phyloP scores from a whole-genome alignment of 495 filamentous ascomycete species.

The Amphirosellinia nigrospora region DNA sequence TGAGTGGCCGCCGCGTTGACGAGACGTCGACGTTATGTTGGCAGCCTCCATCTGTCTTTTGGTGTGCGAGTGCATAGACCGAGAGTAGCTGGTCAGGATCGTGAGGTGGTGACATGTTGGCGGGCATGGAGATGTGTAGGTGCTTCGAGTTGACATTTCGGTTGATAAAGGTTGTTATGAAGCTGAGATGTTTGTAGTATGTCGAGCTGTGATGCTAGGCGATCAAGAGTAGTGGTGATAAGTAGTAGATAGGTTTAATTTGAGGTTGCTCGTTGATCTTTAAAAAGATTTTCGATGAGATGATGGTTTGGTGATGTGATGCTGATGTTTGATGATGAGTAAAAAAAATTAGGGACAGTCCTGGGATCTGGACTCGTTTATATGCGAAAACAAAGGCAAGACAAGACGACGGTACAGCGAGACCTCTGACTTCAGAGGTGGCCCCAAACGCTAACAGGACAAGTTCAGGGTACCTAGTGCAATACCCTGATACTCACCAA shows the following conservation, averaged over 20 bases:
- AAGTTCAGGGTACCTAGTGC: not conserved
- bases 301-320: not conserved
- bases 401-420: not conserved
- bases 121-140: constrained; percentile 41
- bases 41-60: constrained; percentile 59
- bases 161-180: constrained; percentile 11
- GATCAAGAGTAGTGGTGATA: not conserved
- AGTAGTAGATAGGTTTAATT: not conserved
- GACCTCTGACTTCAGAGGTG: constrained; percentile 9
- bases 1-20: constrained; percentile 25
- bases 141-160: constrained; percentile 46
- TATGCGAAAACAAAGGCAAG: constrained; percentile 10
- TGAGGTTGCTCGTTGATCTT: not conserved
- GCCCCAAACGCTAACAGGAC: not conserved
- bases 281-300: not conserved
- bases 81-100: constrained; percentile 52
- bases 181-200: not conserved
- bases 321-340: not conserved
- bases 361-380: constrained; percentile 13
- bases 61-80: constrained; percentile 58
- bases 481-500: constrained; percentile 4
- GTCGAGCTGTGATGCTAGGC: not conserved
- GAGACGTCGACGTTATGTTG: constrained; percentile 36
- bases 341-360: not conserved
- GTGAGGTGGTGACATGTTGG: constrained; percentile 48